Percentiles rank a stretch among this genome's conserved stretches.
These are phyloP conservation scores for Pinus tabuliformis DNA, from an alignment of 75 land plant species.

Conservation along the genomic window DNA sequence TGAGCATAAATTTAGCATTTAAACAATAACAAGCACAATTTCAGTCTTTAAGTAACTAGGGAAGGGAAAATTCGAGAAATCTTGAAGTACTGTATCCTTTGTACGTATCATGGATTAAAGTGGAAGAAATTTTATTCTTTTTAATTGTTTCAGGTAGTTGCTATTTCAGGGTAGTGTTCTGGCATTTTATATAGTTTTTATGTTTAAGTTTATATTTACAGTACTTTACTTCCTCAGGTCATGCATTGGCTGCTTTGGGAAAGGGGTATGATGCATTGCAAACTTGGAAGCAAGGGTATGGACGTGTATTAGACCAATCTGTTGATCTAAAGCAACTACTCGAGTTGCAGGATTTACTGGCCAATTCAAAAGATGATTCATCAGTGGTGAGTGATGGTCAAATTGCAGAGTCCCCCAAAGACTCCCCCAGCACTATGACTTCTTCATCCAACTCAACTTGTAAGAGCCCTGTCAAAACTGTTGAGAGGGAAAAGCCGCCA, in stretches of 20 bases:
- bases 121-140: neutral
- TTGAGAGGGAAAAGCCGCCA: conserved; percentile 10
- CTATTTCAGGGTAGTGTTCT: neutral
- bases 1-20: neutral
- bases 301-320: conserved; percentile 49
- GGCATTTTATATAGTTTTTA: neutral
- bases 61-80: neutral
- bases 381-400: neutral
- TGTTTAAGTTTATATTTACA: neutral
- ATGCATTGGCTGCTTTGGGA: conserved; percentile 73
- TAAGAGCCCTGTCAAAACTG: conserved; percentile 5
- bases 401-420: conserved; percentile 13
- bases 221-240: conserved; percentile 41
- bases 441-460: conserved; percentile 17
- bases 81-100: neutral
- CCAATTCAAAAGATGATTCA: conserved; percentile 22
- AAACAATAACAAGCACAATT: neutral
- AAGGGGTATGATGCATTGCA: conserved; percentile 68
- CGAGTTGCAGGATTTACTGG: conserved; percentile 69
- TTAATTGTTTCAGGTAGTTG: neutral
- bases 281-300: conserved; percentile 76
- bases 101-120: neutral
- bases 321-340: conserved; percentile 68
- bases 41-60: neutral
- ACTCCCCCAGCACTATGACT: neutral